Conservation (phyloP, 345 rosid genomes). For the Salix udensis region DNA sequence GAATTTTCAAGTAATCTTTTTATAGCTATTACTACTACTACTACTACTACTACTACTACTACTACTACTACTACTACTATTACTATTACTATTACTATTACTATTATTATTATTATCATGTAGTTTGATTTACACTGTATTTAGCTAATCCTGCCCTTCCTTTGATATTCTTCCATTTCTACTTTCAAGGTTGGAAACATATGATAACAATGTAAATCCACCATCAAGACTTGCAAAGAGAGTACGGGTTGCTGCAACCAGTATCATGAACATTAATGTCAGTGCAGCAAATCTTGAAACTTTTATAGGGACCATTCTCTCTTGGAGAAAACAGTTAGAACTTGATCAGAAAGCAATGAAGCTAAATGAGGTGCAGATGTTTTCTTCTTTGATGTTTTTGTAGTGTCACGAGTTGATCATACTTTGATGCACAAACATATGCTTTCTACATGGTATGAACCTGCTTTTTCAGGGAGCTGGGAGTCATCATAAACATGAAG, state of each 20-base stretch:
- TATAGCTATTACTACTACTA: background rate
- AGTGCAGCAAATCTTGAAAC: slow-evolving; percentile 87
- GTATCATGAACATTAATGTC: slow-evolving; percentile 73
- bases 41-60: rapidly evolving
- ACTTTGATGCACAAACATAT: background rate
- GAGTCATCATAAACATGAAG: slow-evolving; percentile 44
- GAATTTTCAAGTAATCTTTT: slow-evolving; percentile 82
- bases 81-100: background rate
- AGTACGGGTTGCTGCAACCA: slow-evolving; percentile 78
- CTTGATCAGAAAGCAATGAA: slow-evolving; percentile 79
- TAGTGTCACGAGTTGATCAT: slow-evolving; percentile 1
- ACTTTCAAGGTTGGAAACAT: slow-evolving; percentile 81
- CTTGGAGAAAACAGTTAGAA: slow-evolving; percentile 90
- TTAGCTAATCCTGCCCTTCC: slow-evolving; percentile 7
- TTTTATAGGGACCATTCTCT: slow-evolving; percentile 62
- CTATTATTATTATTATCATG: background rate
- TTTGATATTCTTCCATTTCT: slow-evolving; percentile 14
- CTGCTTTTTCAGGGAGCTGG: slow-evolving; percentile 51
- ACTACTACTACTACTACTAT: background rate
- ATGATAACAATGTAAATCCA: slow-evolving; percentile 54
- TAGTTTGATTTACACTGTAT: background rate
- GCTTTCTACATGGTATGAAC: background rate
- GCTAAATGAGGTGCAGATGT: slow-evolving; percentile 55
- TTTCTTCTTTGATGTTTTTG: slow-evolving; percentile 4
- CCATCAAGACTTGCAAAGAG: slow-evolving; percentile 71